Conservation (phyloP, 2,329 filamentous ascomycete genomes). For the Ophiocordyceps polyrhachis-furcata region DNA sequence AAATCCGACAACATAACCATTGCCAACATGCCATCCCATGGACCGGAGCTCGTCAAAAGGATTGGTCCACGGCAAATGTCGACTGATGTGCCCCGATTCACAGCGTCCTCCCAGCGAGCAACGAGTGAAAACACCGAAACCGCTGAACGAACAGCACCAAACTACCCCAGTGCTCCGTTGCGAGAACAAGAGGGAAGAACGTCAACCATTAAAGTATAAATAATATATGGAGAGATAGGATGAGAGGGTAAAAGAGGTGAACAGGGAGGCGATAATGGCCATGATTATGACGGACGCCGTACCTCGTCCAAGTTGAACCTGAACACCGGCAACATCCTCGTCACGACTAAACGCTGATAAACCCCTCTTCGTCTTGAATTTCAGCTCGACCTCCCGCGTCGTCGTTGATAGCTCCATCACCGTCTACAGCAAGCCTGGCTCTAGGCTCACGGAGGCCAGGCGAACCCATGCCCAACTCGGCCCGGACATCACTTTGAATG, state of each 20-base stretch:
- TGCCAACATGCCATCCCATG: not conserved
- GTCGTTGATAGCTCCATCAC: conserved; percentile 8
- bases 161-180: too few relatives aligned
- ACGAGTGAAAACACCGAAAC: not conserved
- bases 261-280: not conserved
- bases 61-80: not conserved
- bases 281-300: not conserved
- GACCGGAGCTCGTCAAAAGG: not conserved
- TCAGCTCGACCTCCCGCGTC: conserved; percentile 6
- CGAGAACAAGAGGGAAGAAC: too few relatives aligned
- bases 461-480: conserved; percentile 28
- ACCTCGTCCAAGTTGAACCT: not conserved
- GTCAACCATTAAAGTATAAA: too few relatives aligned
- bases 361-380: not conserved
- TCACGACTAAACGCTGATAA: not conserved
- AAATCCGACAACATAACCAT: not conserved
- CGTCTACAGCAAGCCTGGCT: conserved; percentile 5
- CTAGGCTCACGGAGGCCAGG: conserved; percentile 6
- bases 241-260: too few relatives aligned
- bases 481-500: conserved; percentile 61
- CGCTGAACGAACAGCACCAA: too few relatives aligned
- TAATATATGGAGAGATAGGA: too few relatives aligned
- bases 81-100: not conserved
- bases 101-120: not conserved
- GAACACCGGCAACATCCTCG: not conserved